Conservation (phyloP, 2,329 filamentous ascomycete genomes). For the Stagonosporopsis tanaceti region DNA sequence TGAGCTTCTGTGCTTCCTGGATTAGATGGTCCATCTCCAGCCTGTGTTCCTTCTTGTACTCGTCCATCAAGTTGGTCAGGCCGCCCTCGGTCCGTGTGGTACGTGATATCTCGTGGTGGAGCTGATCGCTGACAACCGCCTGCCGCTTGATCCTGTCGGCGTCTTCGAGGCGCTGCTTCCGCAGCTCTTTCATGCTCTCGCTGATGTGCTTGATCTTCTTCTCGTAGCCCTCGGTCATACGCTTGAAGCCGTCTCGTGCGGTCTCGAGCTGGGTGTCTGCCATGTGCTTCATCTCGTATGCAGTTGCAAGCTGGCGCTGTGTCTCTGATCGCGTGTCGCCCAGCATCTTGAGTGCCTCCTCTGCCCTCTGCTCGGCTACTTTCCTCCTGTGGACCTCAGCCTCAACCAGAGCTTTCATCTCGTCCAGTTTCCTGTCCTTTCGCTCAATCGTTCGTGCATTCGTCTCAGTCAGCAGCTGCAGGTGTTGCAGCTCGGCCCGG, state of each 20-base stretch:
- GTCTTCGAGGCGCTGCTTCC: constrained; percentile 39
- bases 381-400: constrained; percentile 69
- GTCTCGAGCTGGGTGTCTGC: constrained; percentile 71
- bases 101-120: constrained; percentile 71
- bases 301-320: constrained; percentile 69
- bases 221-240: constrained; percentile 62
- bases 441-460: constrained; percentile 74
- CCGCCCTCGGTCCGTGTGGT: constrained; percentile 68
- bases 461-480: constrained; percentile 73
- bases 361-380: constrained; percentile 67
- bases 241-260: constrained; percentile 76
- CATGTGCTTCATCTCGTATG: constrained; percentile 53
- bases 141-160: constrained; percentile 58
- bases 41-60: constrained; percentile 71
- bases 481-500: constrained; percentile 72
- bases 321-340: constrained; percentile 68
- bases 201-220: constrained; percentile 62
- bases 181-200: constrained; percentile 49
- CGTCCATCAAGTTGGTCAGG: constrained; percentile 67
- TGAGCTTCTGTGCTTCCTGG: constrained; percentile 63
- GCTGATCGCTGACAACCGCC: constrained; percentile 75
- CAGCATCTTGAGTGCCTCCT: constrained; percentile 67
- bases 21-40: constrained; percentile 68
- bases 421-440: constrained; percentile 78
- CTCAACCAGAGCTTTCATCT: constrained; percentile 70